Evolutionary conservation across 2,329 filamentous ascomycete species (phyloP).

Genomic region (Pyrenophora tritici-repentis): DNA sequence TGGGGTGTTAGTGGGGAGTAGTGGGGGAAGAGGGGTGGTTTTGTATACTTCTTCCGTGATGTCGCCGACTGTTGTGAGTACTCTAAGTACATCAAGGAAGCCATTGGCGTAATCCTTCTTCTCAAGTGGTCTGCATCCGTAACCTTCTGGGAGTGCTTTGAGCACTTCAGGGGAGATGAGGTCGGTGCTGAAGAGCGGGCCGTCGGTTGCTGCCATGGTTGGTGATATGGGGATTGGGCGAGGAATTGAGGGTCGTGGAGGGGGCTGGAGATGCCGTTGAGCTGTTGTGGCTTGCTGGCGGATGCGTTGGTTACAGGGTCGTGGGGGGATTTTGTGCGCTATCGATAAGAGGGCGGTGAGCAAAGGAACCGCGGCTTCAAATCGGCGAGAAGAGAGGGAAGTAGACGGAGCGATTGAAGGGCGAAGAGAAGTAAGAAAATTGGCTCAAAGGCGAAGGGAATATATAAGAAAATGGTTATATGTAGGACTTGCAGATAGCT

Average conservation of each 20-base stretch:
- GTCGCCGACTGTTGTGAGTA: slow-evolving; percentile 91
- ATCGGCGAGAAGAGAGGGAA: neutral
- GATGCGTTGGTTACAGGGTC: neutral
- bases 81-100: slow-evolving; percentile 88
- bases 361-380: neutral
- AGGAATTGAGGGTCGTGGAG: no score
- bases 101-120: slow-evolving; percentile 77
- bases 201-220: slow-evolving; percentile 29
- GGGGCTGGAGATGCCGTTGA: neutral
- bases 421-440: no score
- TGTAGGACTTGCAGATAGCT: slow-evolving; percentile 2
- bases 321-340: slow-evolving; percentile 14
- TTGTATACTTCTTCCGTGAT: slow-evolving; percentile 65
- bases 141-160: slow-evolving; percentile 75
- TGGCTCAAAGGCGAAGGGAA: neutral
- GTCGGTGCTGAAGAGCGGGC: slow-evolving; percentile 73
- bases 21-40: neutral
- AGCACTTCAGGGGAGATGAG: slow-evolving; percentile 79
- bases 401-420: neutral
- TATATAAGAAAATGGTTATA: neutral
- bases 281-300: neutral
- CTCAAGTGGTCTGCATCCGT: slow-evolving; percentile 79
- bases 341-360: slow-evolving; percentile 37
- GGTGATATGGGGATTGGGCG: neutral
- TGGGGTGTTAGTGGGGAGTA: neutral